These are phyloP conservation scores for Corymbia calophylla DNA, from an alignment of 441 rosid genomes.

Conservation along the genomic window DNA sequence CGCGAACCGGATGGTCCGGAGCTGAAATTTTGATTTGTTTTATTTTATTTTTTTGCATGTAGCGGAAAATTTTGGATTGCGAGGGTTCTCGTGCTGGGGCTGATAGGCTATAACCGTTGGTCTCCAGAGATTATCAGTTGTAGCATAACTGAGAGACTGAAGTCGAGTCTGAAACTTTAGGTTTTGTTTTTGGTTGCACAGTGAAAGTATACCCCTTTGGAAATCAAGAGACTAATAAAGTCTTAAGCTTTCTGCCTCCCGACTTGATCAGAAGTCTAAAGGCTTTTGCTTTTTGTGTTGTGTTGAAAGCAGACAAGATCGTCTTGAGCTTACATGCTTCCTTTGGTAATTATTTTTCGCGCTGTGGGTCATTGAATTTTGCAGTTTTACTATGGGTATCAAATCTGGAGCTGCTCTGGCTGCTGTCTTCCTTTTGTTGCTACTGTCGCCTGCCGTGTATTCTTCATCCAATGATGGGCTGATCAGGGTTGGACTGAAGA, in stretches of 20 bases:
- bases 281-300: background rate
- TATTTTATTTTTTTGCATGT: background rate
- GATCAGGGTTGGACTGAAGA: slow-evolving; percentile 39
- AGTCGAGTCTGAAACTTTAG: background rate
- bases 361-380: background rate
- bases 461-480: slow-evolving; percentile 32
- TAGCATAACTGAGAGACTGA: background rate
- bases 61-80: background rate
- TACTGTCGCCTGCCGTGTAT: background rate
- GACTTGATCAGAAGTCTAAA: background rate
- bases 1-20: background rate
- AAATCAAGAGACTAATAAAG: background rate
- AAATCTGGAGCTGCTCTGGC: background rate
- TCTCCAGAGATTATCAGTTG: background rate
- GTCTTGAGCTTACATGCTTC: background rate
- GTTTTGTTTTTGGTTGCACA: background rate
- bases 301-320: background rate
- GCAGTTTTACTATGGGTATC: background rate
- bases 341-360: background rate
- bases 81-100: background rate
- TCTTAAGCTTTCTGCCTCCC: background rate
- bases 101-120: background rate
- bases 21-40: background rate
- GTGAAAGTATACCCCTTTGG: background rate
- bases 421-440: background rate